phyloP scores from a whole-genome alignment of 805 yeast genomes.

The Spathaspora girioi region DNA sequence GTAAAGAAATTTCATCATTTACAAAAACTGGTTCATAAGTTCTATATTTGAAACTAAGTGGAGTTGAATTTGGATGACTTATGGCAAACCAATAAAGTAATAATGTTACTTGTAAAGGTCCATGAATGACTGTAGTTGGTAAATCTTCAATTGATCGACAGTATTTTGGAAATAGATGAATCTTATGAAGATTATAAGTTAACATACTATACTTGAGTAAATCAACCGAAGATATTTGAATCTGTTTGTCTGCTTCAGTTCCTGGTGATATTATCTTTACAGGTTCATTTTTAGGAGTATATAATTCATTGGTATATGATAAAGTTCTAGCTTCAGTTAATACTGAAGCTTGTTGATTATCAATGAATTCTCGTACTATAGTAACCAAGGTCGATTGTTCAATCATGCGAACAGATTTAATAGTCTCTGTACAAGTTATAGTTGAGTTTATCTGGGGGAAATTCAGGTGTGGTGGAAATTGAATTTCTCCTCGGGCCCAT shows the following conservation, averaged over 20 bases:
- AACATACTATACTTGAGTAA: conserved; percentile 68
- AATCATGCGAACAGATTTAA: conserved; percentile 37
- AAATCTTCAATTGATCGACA: conserved; percentile 55
- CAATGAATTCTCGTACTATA: conserved; percentile 46
- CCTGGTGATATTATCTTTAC: background rate
- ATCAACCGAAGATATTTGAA: conserved; percentile 27
- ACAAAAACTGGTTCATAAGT: conserved; percentile 50
- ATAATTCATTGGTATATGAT: conserved; percentile 51
- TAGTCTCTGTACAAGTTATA: conserved; percentile 51
- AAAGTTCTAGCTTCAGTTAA: conserved; percentile 54
- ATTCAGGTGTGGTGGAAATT: conserved; percentile 18
- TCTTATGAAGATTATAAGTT: conserved; percentile 78
- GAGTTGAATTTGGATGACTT: conserved; percentile 10
- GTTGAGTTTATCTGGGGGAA: conserved; percentile 19
- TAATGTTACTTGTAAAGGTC: conserved; percentile 70
- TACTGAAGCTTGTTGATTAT: conserved; percentile 19
- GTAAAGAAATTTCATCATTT: conserved; percentile 19
- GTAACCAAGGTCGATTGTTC: conserved; percentile 47
- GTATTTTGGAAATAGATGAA: conserved; percentile 68
- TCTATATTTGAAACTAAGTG: conserved; percentile 42
- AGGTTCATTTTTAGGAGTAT: conserved; percentile 3
- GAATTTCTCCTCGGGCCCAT: conserved; percentile 75
- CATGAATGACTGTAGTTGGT: conserved; percentile 66
- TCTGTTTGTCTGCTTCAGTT: background rate
- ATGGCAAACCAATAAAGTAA: conserved; percentile 48